Conservation (phyloP, 2,329 filamentous ascomycete species). For the Sphaceloma murrayae region DNA sequence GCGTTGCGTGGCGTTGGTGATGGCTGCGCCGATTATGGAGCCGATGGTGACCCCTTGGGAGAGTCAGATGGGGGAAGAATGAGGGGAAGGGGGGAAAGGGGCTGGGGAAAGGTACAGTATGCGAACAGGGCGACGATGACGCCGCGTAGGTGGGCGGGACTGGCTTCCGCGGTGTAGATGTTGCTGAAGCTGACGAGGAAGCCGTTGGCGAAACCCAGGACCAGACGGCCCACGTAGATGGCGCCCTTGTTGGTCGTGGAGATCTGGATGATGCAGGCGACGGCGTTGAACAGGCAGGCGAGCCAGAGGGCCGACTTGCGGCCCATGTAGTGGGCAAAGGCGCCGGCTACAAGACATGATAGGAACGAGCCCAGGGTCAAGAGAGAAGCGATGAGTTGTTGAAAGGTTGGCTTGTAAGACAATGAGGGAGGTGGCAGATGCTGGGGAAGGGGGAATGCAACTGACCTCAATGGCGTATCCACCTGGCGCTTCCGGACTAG, state of each 20-base stretch:
- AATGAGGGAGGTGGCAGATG: conserved; percentile 17
- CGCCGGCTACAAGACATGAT: conserved; percentile 31
- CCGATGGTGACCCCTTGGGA: conserved; percentile 34
- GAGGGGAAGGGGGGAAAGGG: conserved; percentile 39
- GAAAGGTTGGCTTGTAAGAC: conserved; percentile 29
- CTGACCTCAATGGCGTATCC: conserved; percentile 37
- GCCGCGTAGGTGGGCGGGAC: conserved; percentile 39
- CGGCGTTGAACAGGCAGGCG: conserved; percentile 40
- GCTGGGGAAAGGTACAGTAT: conserved; percentile 36
- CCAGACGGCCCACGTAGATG: conserved; percentile 45
- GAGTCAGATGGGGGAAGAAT: conserved; percentile 32
- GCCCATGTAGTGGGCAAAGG: conserved; percentile 35
- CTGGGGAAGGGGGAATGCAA: background rate
- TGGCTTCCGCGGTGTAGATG: conserved; percentile 42
- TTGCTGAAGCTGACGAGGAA: conserved; percentile 38
- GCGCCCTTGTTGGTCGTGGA: conserved; percentile 43
- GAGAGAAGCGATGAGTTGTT: conserved; percentile 37
- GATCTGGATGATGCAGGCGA: conserved; percentile 50
- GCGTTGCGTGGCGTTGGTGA: conserved; percentile 41
- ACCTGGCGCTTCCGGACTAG: conserved; percentile 29
- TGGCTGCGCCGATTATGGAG: conserved; percentile 37
- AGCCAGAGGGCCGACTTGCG: conserved; percentile 37
- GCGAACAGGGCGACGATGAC: conserved; percentile 45
- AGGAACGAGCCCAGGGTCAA: conserved; percentile 38
- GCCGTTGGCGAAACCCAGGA: conserved; percentile 48